Base-by-base conservation (phyloP, 1,139 yeast genomes). In the Saccharomycopsis hybrid region DNA sequence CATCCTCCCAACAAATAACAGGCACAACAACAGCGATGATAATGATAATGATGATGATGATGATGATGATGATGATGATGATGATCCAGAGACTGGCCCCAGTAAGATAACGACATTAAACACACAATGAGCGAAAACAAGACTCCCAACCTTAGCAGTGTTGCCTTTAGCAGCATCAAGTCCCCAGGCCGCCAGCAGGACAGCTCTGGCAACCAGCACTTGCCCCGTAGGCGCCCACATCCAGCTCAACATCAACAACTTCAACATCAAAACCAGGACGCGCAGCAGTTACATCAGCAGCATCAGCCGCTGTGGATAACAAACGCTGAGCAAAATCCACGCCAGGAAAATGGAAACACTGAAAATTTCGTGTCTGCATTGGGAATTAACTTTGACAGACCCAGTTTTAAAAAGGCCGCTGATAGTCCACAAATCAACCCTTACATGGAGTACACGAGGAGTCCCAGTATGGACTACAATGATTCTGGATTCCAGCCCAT, bases 341-440 rank as follows among this genome's bases (percentile, higher is more conserved):
- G 18, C 18, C 18, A 18, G 18, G 18, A 18, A 18, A 18, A 18
- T 18, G 18, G 18, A 18, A 18, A 18, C 18, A 18, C 18, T 7
- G 39, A 36, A 24, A 36, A 36, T n/a, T 36, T 11, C 24, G 50
- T 41, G 32, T 44, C 54, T 18, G 54, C 51, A 2, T 35, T 50
- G 27, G 51, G 51, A 2, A 50, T 50, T 7, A 43, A 43, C 37
- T 50, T 50, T 39, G 50, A 50, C 11, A 28, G 43, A 13, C 39
- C 48, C 24, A 42, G 33, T 5, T 18, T 18, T 18, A 18, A 18
- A 18, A 18, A 18, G 18, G 25, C 8, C 7, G 13, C 5, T 5
- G 52, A 49, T 11, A 49, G 49, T 35, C 49, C 46, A 5, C 32
- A 5, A 8, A 3, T 46, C 5, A 9, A 4, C 4, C 18, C 18